A percentile compares a stretch with the other conserved stretches of the same genome.
phyloP scores from a whole-genome alignment of 768 basidiomycete genomes.

The Lactarius vividus region DNA sequence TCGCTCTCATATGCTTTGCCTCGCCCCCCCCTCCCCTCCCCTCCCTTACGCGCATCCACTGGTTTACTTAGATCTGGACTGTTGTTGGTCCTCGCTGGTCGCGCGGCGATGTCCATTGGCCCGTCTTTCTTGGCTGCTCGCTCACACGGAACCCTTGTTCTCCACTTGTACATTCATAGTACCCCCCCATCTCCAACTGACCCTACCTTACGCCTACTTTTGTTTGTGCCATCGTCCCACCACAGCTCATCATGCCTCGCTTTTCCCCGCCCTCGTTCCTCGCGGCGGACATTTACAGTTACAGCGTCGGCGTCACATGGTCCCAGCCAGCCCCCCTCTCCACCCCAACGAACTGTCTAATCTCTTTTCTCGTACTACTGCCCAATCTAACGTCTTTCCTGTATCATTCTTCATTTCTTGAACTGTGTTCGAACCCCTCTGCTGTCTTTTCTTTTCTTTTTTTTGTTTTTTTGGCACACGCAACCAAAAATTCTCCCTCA shows the following conservation, averaged over 20 bases:
- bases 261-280: no score
- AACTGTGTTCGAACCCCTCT: not conserved
- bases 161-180: not conserved
- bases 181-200: not conserved
- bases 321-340: no score
- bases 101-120: not conserved
- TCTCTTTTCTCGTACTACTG: not conserved
- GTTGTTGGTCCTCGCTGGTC: not conserved
- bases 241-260: not conserved
- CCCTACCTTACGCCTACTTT: not conserved
- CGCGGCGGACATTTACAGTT: not conserved
- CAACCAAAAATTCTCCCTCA: not conserved
- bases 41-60: not conserved
- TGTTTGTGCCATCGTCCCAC: not conserved
- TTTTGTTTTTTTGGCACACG: not conserved
- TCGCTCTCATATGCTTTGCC: slow-evolving; percentile 24
- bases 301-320: no score
- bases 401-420: not conserved
- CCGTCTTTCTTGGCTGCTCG: not conserved
- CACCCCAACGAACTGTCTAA: not conserved
- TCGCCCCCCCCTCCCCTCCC: no score
- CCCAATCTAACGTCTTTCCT: not conserved
- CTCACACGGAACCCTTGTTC: not conserved
- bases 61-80: slow-evolving; percentile 5
- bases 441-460: not conserved